Evolutionary conservation across 148 eudicot genomes (phyloP).

Genomic region (Heliamphora exappendiculata): DNA sequence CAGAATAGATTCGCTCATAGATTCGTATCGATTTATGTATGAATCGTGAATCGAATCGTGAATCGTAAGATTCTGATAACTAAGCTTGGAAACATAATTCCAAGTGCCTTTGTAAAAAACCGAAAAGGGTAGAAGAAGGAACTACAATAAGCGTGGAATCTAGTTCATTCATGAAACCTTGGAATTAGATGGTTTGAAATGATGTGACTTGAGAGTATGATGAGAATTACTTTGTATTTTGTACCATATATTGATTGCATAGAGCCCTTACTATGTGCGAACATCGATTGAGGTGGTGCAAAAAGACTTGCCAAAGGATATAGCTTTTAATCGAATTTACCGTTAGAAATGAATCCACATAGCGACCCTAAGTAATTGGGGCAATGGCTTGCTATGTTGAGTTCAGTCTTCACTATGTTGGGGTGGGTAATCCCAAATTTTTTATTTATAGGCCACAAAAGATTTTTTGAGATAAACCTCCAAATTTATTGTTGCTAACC

Average conservation of each 20-base stretch:
- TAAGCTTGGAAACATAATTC: too few relatives aligned
- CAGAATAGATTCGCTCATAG: too few relatives aligned
- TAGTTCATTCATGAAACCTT: not conserved
- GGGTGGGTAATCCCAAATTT: too few relatives aligned
- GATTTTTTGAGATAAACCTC: too few relatives aligned
- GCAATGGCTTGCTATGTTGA: constrained; percentile 4
- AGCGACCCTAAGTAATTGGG: not conserved
- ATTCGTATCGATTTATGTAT: too few relatives aligned
- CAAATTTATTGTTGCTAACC: too few relatives aligned
- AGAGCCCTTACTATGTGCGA: not conserved
- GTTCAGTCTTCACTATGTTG: too few relatives aligned
- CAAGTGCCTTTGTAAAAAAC: too few relatives aligned
- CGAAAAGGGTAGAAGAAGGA: not conserved
- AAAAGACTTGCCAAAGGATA: not conserved
- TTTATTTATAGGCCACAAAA: too few relatives aligned
- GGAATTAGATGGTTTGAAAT: not conserved
- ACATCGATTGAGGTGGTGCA: not conserved
- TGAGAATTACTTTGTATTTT: not conserved
- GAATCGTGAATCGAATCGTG: too few relatives aligned
- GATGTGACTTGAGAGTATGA: not conserved
- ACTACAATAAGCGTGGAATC: not conserved
- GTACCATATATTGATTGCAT: not conserved
- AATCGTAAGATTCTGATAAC: too few relatives aligned
- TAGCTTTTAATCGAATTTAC: not conserved
- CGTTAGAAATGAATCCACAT: not conserved